phyloP scores from a whole-genome alignment of 768 basidiomycete species.

The Mycena alexandri region DNA sequence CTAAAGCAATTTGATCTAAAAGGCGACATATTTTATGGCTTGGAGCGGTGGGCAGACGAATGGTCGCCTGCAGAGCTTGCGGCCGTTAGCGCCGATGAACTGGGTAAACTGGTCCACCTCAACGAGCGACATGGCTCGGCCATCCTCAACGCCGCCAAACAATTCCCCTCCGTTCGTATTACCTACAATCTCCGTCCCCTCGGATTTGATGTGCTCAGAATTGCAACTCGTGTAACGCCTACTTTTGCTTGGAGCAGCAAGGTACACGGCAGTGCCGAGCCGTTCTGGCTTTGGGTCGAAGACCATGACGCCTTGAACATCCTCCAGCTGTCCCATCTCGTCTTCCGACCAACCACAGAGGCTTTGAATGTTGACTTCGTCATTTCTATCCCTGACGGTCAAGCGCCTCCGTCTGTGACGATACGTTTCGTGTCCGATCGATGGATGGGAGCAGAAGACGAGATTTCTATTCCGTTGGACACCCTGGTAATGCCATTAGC shows the following conservation, averaged over 20 bases:
- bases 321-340: slow-evolving; percentile 80
- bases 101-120: slow-evolving; percentile 86
- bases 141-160: slow-evolving; percentile 81
- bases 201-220: slow-evolving; percentile 84
- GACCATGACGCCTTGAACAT: slow-evolving; percentile 86
- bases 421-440: slow-evolving; percentile 89
- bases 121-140: slow-evolving; percentile 89
- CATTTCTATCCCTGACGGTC: slow-evolving; percentile 74
- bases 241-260: slow-evolving; percentile 86
- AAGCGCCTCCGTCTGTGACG: slow-evolving; percentile 73
- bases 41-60: slow-evolving; percentile 87
- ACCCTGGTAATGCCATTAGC: slow-evolving; percentile 80
- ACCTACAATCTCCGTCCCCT: slow-evolving; percentile 83
- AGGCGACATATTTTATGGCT: slow-evolving; percentile 79
- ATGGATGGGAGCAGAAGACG: slow-evolving; percentile 94
- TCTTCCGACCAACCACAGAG: slow-evolving; percentile 76
- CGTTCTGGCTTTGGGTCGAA: slow-evolving; percentile 98
- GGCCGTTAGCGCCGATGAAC: slow-evolving; percentile 68
- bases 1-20: slow-evolving; percentile 86
- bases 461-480: slow-evolving; percentile 71
- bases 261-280: slow-evolving; percentile 81
- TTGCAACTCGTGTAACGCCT: slow-evolving; percentile 72
- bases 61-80: slow-evolving; percentile 81
- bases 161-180: slow-evolving; percentile 83
- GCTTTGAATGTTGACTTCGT: slow-evolving; percentile 79